Percentiles rank a stretch among this genome's conserved stretches.
These are phyloP conservation scores for Candida insectorum DNA, from an alignment of 805 yeast species.

Conservation along the genomic window DNA sequence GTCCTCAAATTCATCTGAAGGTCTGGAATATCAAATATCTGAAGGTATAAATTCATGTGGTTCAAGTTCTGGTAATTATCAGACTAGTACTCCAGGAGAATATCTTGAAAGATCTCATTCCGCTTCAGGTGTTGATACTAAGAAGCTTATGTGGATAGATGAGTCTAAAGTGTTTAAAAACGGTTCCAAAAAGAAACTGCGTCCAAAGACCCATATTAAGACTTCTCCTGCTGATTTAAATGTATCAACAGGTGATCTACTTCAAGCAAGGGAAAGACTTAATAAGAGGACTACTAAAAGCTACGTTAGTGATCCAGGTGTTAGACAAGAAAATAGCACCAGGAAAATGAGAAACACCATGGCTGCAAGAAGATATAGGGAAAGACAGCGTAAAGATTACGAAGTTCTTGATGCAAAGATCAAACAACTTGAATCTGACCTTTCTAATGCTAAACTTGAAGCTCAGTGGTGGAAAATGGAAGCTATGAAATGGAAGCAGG, in stretches of 20 bases:
- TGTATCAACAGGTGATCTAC: slow-evolving; percentile 1
- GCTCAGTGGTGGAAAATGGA: slow-evolving; percentile 12
- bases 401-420: slow-evolving; percentile 10
- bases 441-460: slow-evolving; percentile 4
- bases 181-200: background rate
- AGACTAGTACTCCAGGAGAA: background rate
- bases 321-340: background rate
- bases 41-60: no score
- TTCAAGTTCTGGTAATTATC: no score
- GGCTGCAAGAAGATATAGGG: slow-evolving; percentile 12
- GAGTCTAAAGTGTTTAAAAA: slow-evolving; percentile 1
- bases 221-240: background rate
- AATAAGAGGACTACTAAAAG: slow-evolving; percentile 1
- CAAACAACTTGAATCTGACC: slow-evolving; percentile 6
- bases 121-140: no score
- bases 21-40: no score
- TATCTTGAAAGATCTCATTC: slow-evolving; percentile 1
- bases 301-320: background rate
- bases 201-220: background rate
- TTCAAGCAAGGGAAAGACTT: slow-evolving; percentile 2
- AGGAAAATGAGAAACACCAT: slow-evolving; percentile 8
- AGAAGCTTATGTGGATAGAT: slow-evolving; percentile 4
- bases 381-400: slow-evolving; percentile 9
- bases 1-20: no score
- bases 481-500: slow-evolving; percentile 6